Evolutionary conservation across 768 basidiomycete species (phyloP), one percentile per base, ranked within the genome.

Genomic region (Nevesoporus exiguus): DNA sequence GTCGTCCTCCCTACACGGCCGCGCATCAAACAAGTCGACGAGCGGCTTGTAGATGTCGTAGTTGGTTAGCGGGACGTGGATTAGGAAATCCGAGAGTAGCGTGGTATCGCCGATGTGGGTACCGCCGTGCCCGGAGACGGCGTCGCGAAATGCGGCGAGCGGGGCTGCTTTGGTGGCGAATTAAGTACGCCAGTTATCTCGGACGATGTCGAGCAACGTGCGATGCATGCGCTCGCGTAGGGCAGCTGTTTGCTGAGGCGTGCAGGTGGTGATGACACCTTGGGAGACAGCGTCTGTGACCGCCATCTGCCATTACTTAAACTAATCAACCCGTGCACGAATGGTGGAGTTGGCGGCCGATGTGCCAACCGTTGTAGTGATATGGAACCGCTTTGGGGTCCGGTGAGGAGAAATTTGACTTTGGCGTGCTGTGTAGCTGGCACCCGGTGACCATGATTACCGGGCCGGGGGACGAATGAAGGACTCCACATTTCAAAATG

Each of bases 31-130:
- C 27, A 30, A 65, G 5, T 39, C 41, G 3, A 56, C 25, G 41
- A 56, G 62, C 0, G 63, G 61, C 34, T 51, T 42, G 39, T 64
- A 61, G 2, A 40, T 14, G 8, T 56, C 63, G 37, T 61, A 64
- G 10, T 24, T 21, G 7, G 51, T 42, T 0, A 57, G 47, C 3
- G 57, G 54, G 21, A 56, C 51, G 17, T 51, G 31, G 9, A 31
- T 2, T 7, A 19, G 22, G 31, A 47, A 47, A 15, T 14, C 31
- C 6, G 43, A 15, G 1, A 60, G 11, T 14, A 25, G 14, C 46
- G 40, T 29, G 19, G 25, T 11, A 9, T 39, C 47, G 27, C 56
- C 56, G 39, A 3, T 43, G 17, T 34, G 43, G 9, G 27, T 9
- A 7, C 49, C 48, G 3, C 54, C 41, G 31, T 51, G 40, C 9